Base-by-base conservation (phyloP, 78 protist species). In the Polysphondylium violaceum region DNA sequence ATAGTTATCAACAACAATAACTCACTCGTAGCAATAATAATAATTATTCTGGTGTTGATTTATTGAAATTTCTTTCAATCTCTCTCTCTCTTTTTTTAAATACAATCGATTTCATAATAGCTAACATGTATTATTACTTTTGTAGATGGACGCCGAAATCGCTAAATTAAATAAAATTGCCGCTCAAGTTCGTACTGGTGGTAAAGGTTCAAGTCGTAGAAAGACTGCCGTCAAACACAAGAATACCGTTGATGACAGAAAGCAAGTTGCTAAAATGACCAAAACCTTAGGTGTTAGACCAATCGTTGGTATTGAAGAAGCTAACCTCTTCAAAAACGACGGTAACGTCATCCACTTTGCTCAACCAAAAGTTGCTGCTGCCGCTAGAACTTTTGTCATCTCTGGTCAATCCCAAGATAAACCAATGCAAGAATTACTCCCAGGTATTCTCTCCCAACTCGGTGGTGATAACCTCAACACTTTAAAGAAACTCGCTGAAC, bases 161-260 rank as follows among this genome's bases (percentile, higher is more conserved):
- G 73, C 73, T 21, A 65, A 75, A 75, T 92, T 93, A 59, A 31
- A 76, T 41, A 76, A 47, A 58, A 65, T 74, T 33, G 94, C 88
- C 12, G 75, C 27, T 74, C 50, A 60, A 40, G 92, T 87, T 14
- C 93, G 98, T 53, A 96, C 95, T 6, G 98, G 98, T 47, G 98
- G 98, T 63, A 94, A 92, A 94, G 98, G 98, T 63, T 73, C 98
- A 11, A 88, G 83, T 19, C 94, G 98, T 38, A 59, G 98, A 53
- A 96, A 94, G 96, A 79, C 76, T 74, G 86, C 81, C 88, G 85
- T 65, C 21, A 60, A 50, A 64, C 88, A 90, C 85, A 67, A 69
- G 27, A 55, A 65, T 5, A 17, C 33, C 40, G 79, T 51, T 27
- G 88, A 90, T 76, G 87, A 78, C 81, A 90, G 59, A 55, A 31